These are phyloP conservation scores for Rutstroemia sp. DNA, from an alignment of 2,329 filamentous ascomycete genomes.

Conservation along the genomic window DNA sequence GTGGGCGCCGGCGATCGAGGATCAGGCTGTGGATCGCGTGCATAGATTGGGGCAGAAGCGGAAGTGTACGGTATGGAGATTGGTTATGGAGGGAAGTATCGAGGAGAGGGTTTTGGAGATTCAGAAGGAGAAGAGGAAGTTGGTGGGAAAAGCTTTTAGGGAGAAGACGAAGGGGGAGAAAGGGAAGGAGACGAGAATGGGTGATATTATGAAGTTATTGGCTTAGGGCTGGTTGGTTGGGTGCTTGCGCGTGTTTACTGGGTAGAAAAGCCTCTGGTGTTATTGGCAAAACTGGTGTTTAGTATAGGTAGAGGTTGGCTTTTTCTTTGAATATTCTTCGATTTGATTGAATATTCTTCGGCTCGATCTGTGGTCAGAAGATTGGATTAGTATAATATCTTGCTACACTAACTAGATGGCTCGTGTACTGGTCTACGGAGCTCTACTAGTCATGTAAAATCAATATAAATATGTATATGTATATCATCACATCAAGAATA, in stretches of 20 bases:
- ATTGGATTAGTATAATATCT: neutral
- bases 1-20: conserved; percentile 92
- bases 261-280: neutral
- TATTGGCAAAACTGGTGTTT: no score
- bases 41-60: conserved; percentile 78
- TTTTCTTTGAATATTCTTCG: no score
- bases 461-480: neutral
- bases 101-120: conserved; percentile 76
- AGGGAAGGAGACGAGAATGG: conserved; percentile 48
- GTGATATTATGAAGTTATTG: conserved; percentile 42
- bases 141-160: conserved; percentile 72
- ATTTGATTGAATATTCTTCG: no score
- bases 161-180: conserved; percentile 56
- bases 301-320: no score
- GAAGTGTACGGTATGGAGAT: conserved; percentile 69
- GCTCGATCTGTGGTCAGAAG: neutral
- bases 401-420: no score
- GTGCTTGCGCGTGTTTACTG: neutral
- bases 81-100: conserved; percentile 73
- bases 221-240: neutral
- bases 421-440: no score
- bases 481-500: no score
- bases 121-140: conserved; percentile 68
- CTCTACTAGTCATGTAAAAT: neutral
- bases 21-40: conserved; percentile 84